phyloP scores from a whole-genome alignment of 2,329 filamentous ascomycete genomes.

The Fusarium heterosporum region DNA sequence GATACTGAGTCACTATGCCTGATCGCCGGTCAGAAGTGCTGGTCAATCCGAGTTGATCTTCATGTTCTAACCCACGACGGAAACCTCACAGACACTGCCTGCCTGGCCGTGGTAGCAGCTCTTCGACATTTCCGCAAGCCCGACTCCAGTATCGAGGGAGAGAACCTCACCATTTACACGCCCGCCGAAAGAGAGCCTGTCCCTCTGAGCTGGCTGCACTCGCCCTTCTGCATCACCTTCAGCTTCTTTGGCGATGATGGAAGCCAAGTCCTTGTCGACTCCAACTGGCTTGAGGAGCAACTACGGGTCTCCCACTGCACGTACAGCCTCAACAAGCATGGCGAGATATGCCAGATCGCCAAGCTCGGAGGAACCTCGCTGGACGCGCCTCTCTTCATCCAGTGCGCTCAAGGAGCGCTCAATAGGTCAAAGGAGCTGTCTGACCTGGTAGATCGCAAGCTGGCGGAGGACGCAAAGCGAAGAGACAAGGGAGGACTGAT shows the following conservation, averaged over 20 bases:
- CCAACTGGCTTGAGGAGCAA: constrained; percentile 80
- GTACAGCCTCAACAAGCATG: constrained; percentile 88
- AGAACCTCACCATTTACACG: constrained; percentile 85
- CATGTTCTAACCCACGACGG: constrained; percentile 94
- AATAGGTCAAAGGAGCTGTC: constrained; percentile 85
- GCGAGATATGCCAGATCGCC: constrained; percentile 90
- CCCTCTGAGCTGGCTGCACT: constrained; percentile 89
- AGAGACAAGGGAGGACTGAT: constrained; percentile 83
- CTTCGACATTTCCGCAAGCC: constrained; percentile 92
- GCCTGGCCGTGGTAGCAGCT: constrained; percentile 87
- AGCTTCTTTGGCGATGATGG: constrained; percentile 82
- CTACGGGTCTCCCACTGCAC: constrained; percentile 78
- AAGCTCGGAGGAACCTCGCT: constrained; percentile 89
- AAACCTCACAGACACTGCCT: constrained; percentile 86
- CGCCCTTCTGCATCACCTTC: constrained; percentile 91
- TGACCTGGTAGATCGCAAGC: constrained; percentile 74
- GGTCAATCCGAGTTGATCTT: constrained; percentile 89
- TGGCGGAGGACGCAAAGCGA: constrained; percentile 82
- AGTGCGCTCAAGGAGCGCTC: constrained; percentile 79
- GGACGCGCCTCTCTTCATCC: constrained; percentile 81
- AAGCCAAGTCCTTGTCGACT: constrained; percentile 75
- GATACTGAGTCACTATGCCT: constrained; percentile 97
- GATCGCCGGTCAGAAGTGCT: constrained; percentile 89
- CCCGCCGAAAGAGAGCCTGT: constrained; percentile 89
- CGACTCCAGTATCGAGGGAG: constrained; percentile 87